phyloP scores from a whole-genome alignment of 176 grass and related monocot species.

The Lolium perenne region DNA sequence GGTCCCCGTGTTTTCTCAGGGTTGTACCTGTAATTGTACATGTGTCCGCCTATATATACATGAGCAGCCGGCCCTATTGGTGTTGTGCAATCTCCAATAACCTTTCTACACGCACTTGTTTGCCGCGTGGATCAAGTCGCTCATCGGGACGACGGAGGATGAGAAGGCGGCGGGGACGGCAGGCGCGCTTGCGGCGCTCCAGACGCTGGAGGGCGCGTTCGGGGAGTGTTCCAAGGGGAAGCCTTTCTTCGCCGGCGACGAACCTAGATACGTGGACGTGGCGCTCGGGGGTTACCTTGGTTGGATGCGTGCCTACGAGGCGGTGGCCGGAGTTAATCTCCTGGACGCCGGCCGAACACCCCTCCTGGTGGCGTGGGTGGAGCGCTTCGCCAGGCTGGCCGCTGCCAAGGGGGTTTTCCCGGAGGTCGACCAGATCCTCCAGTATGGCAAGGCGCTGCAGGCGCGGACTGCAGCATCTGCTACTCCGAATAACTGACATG shows the following conservation, averaged over 20 bases:
- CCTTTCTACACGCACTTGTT: neutral
- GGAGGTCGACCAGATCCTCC: conserved; percentile 40
- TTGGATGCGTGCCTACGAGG: conserved; percentile 25
- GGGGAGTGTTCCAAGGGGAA: neutral
- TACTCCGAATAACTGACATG: no score
- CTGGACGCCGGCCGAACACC: conserved; percentile 43
- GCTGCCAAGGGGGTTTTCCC: conserved; percentile 40
- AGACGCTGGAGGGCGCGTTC: neutral
- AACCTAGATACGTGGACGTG: conserved; percentile 34
- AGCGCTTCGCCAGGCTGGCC: neutral
- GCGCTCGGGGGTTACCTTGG: neutral
- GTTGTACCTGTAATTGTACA: no score
- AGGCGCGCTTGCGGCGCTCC: neutral
- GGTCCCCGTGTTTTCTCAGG: no score
- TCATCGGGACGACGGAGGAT: neutral
- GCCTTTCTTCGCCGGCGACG: neutral
- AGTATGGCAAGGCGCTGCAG: conserved; percentile 12
- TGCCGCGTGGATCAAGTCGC: neutral
- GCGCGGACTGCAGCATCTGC: neutral
- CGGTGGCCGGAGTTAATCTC: conserved; percentile 1
- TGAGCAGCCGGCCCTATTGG: no score
- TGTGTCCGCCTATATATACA: no score
- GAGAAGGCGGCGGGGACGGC: neutral
- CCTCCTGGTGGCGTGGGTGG: conserved; percentile 29
- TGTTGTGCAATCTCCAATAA: no score